Evolutionary conservation across 2,329 filamentous ascomycete species (phyloP), one percentile per base, ranked within the genome.

Genomic region (Botrytis deweyae): DNA sequence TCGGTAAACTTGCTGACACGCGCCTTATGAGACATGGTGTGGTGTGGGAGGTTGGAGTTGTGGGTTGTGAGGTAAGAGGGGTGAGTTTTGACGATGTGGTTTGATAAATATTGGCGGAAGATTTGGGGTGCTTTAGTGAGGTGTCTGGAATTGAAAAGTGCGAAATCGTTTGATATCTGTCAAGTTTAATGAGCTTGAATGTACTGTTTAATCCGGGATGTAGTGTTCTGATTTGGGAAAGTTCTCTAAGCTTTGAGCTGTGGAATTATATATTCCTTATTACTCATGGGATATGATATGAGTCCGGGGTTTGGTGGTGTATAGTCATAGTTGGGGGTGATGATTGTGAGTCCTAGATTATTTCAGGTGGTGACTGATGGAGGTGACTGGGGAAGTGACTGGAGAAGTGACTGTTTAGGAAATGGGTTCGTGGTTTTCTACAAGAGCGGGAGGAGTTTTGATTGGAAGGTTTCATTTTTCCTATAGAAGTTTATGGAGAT

Each of bases 141-240:
- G 3, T 55, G 5, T 16, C 25, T n/a, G 25, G 0, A 14, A 7
- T 55, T n/a, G 25, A 8, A 55, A 55, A 55, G 5, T 16, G 49
- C 6, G 4, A 5, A 14, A 14, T 0, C 1, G 4, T 52, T 52
- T 52, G 1, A n/a, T 55, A n/a, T n/a, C 5, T 0, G 2, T 52
- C 2, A 14, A n/a, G 25, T 52, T 52, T 25, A 22, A 52, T 16
- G 40, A 40, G 40, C 42, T 7, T 16, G 25, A 55, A 55, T 3
- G 5, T n/a, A n/a, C 12, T 6, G 9, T 16, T 25, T 22, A 16
- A n/a, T 16, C 12, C 7, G 0, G 5, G 12, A n/a, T 55, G 49
- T n/a, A 0, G 2, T 16, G 4, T 7, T 55, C 12, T 55, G 49
- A n/a, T 25, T n/a, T 55, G 5, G 12, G 25, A 3, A 55, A 14